Evolutionary conservation across 805 yeast species (phyloP), one percentile per base, ranked within the genome.

Genomic region (Tetrapisispora namnaoensis): DNA sequence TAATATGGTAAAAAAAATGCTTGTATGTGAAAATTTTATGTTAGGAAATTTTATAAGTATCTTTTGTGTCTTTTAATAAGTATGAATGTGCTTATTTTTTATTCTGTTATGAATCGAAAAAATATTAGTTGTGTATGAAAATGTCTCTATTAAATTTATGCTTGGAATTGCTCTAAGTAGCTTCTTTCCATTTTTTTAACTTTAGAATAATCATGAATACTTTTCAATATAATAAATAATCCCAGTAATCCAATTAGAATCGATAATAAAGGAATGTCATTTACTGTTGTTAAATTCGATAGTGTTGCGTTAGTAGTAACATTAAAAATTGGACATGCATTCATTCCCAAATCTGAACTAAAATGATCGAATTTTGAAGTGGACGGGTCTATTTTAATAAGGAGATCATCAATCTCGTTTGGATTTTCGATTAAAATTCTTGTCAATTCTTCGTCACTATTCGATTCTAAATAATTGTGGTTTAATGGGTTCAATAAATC

Each of bases 171-270:
- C 14, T 60, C 44, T 45, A 60, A 40, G 45, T 60, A 63, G 39
- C 51, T 59, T 51, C 68, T 70, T 63, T 90, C 96, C 79, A 82
- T 81, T 59, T 77, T 78, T 61, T 83, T 80, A 16, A 91, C 93
- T 53, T 80, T 73, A 54, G 74, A 73, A 63, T 82, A 91, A 61
- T 85, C 93, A 44, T 74, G 67, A n/a, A 85, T 53, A 11, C 95
- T 80, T 60, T 83, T 85, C n/a, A 80, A 49, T 13, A 83, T 67
- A 4, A 91, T 71, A 47, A 83, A 73, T 1, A 76, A 60, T 1
- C 98, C 98, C 41, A 85, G 70, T 1, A 81, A 71, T 45, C 87
- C 79, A 37, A 86, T 68, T 0, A 76, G 73, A 46, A 80, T 76
- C 0, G 91, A 82, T 44, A 85, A 64, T 44, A 79, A 66, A 2